Conservation (phyloP, 1,284 basidiomycete species). For the Trichosporon sp. region DNA sequence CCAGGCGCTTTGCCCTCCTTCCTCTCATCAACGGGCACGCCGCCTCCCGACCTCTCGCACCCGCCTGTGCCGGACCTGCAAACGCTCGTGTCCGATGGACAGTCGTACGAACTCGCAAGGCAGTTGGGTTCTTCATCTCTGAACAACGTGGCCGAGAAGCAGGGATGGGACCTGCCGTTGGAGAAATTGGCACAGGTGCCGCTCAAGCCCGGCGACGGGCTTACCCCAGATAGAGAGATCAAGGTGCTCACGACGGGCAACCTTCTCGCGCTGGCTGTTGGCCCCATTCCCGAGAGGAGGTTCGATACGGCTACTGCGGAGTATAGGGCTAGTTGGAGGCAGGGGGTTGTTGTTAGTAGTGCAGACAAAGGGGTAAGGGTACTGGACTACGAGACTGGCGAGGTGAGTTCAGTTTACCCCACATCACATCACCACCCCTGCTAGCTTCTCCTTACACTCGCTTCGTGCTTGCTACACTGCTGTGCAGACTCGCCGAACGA, state of each 20-base stretch:
- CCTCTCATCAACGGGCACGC: conserved; percentile 25
- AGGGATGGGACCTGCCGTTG: not conserved
- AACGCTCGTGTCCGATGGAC: conserved; percentile 34
- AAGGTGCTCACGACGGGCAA: conserved; percentile 37
- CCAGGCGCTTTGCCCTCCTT: conserved; percentile 38
- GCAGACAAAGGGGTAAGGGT: conserved; percentile 74
- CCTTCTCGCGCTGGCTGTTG: conserved; percentile 32
- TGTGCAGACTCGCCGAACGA: no score
- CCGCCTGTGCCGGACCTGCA: conserved; percentile 37
- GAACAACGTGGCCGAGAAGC: conserved; percentile 10
- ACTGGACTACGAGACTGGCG: conserved; percentile 69
- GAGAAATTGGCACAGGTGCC: conserved; percentile 23
- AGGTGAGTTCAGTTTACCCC: conserved; percentile 51
- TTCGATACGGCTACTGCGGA: conserved; percentile 42
- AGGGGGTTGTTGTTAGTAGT: conserved; percentile 64
- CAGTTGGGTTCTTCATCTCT: conserved; percentile 17
- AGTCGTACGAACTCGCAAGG: conserved; percentile 21
- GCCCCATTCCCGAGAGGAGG: conserved; percentile 25
- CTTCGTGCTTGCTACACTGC: no score
- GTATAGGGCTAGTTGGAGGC: conserved; percentile 23
- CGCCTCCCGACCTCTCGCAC: conserved; percentile 22
- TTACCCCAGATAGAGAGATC: conserved; percentile 24
- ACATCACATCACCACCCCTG: no score
- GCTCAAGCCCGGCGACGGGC: conserved; percentile 17
- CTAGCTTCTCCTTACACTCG: no score